Base-by-base conservation (phyloP, 257 asterid species). In the Ehretia macrophylla region DNA sequence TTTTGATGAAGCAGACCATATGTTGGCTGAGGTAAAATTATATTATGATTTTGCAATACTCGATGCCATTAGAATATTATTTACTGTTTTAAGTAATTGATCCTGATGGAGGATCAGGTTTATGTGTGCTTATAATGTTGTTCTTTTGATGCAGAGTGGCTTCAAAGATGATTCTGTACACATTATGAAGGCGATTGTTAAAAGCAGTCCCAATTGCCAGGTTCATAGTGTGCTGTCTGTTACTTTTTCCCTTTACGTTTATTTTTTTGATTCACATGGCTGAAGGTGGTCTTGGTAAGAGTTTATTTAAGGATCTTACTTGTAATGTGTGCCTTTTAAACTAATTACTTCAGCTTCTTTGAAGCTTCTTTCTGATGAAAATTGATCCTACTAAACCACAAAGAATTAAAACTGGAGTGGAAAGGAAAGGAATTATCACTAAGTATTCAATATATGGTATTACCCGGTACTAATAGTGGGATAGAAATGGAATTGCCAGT, bases 1-100 rank as follows among this genome's bases (percentile, higher is more conserved):
- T 56, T 88, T 84, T 81, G 98, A 92, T 55, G 98, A 92, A 79
- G 98, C 97, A 14, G 98, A 92, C 76, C 97, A 88, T 74, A 92
- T 92, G 98, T 71, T 88, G 75, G 83, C 95, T 51, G 86, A 88
- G 95, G 97, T 82, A 74, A 42, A 64, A 65, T 20, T 22, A 40
- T 52, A 14, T 38, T 13, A 6, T 5, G 20, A 47, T 27, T 51
- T 54, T 62, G 4, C 35, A 6, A 27, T 65, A 11, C 51, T 70
- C 13, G 19, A n/a, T 80, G 63, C 51, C 17, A 5, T 27, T 23
- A 19, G 14, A 11, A 49, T 8, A 9, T 49, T 49, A 27, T 27
- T 27, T 27, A 13, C 12, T 49, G 20, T 49, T 49, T n/a, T 8
- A 17, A 21, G 54, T 0, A 17, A 9, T 8, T 49, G 20, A 17